Evolutionary conservation across 2,329 filamentous ascomycete genomes (phyloP), one percentile per base, ranked within the genome.

Genomic region (Alternaria arborescens): DNA sequence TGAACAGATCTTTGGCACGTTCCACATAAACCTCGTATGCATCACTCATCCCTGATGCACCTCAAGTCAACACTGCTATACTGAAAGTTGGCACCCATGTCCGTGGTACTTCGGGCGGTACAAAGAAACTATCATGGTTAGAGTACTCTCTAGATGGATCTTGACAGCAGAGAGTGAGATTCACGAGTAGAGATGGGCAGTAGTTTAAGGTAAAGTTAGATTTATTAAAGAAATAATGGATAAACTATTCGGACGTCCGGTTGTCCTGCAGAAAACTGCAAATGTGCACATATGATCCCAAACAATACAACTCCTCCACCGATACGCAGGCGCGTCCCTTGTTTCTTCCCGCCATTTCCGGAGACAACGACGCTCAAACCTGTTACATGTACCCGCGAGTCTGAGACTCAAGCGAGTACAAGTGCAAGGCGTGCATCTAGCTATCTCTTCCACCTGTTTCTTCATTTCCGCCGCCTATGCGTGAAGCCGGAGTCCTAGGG

Each of bases 301-400:
- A 36, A n/a, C 46, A 36, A 38, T 61, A 74, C 73, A 69, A 73
- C 71, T 75, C 73, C 61, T 75, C 68, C 67, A 71, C 75, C 72
- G 52, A 64, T 69, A 71, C 70, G 67, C 66, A 69, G 70, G 65
- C 61, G 66, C 53, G 62, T 63, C 44, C 42, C 14, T 41, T 46
- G 51, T 60, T 22, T 46, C 52, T 55, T 59, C 44, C 54, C 32
- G 43, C 56, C 61, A 5, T 46, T 20, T 14, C n/a, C 42, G 20
- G 30, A 76, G 67, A 69, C 75, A 75, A 74, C 76, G 77, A 79
- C 76, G 77, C 77, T 78, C 77, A 58, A 79, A 62, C 75, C 28
- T 61, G 34, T 53, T 41, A 47, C 36, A 28, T 42, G 32, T 52
- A 48, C 52, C 50, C 51, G 65, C 74, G 72, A 77, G 70, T 64